Evolutionary conservation across 768 basidiomycete genomes (phyloP), one percentile per base, ranked within the genome.

Genomic region (Peribolospora baueri): DNA sequence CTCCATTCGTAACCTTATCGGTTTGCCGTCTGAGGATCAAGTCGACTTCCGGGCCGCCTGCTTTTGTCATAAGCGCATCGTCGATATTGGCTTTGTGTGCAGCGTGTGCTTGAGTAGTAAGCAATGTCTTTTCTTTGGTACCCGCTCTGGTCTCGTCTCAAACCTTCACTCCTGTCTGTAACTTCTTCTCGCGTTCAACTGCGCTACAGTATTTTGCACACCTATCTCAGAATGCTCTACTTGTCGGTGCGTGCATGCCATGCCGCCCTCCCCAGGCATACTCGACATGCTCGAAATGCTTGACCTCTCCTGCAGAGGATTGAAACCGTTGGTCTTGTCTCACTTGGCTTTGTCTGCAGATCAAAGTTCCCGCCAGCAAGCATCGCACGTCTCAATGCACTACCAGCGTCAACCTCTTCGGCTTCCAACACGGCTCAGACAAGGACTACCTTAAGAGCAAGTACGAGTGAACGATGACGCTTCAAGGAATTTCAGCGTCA

Each of bases 21-120:
- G 82, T 0, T 78, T 84, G 25, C 91, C 91, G 1, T 84, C 84
- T 5, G 87, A 93, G 68, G 90, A 97, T 66, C 82, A 78, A 63
- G 81, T 97, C 57, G 93, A 97, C 67, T 91, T 97, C 65, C 77
- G 93, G 40, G 93, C 93, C 0, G 91, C 90, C 6, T 97, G 91
- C 65, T 97, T 98, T 71, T 98, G 93, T 70, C 93, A 97, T 69
- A 93, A 95, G 67, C 81, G 81, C 53, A 91, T 93, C 50, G 77
- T 97, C 46, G 91, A 97, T 65, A 76, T 97, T 53, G 93, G 88
- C 54, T 98, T 88, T 61, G 88, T 98, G 25, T 98, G 93, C 66
- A 91, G 87, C n/a, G 88, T 98, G 41, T 98, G 93, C 66, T 69
- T 98, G 40, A 91, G 87, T 38, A 97, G 90, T 93, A 61, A 56